Evolutionary conservation across 257 asterid species (phyloP), one percentile per base, ranked within the genome.

Genomic region (Lantana camara): DNA sequence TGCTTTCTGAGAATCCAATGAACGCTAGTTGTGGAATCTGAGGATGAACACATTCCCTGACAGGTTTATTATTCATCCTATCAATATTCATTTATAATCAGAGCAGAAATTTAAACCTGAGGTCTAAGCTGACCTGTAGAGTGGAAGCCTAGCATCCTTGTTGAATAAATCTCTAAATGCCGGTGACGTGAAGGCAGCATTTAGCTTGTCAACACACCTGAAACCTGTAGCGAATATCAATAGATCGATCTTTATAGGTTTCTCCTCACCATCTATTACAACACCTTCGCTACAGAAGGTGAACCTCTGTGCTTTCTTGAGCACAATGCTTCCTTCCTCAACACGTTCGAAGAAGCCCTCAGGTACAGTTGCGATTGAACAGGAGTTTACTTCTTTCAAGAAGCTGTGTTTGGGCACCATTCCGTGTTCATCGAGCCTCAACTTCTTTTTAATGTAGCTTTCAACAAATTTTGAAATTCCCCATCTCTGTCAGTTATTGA

Each of bases 141-240:
- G 78, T 1, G 80, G 85, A 34, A 70, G 77, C 40, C 60, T 37
- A 3, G 63, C 34, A 35, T 69, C 69, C 21, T 47, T 75, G 4
- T 64, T 64, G 15, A 80, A 34, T 69, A 57, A 61, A 32, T 76
- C 34, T 52, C 67, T 72, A 64, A 78, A 73, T 16, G 29, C 12
- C 10, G 68, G 61, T 0, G 83, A 78, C 15, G 32, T 29, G 40
- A 83, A 80, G 2, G 70, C 29, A 21, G 69, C 59, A 51, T 78
- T 73, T 47, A 78, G 83, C 73, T 80, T 75, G 32, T 78, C 73
- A 7, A 58, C 62, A 19, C 80, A 80, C 17, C 57, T 82, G 64
- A 69, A 81, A 9, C 88, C 85, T 1, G 91, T 84, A n/a, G 80
- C 80, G 15, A 84, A 72, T 27, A 80, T 82, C 49, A 85, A 66